Conservation (phyloP, 305 asterid genomes). For the Fraxinus nigra region DNA sequence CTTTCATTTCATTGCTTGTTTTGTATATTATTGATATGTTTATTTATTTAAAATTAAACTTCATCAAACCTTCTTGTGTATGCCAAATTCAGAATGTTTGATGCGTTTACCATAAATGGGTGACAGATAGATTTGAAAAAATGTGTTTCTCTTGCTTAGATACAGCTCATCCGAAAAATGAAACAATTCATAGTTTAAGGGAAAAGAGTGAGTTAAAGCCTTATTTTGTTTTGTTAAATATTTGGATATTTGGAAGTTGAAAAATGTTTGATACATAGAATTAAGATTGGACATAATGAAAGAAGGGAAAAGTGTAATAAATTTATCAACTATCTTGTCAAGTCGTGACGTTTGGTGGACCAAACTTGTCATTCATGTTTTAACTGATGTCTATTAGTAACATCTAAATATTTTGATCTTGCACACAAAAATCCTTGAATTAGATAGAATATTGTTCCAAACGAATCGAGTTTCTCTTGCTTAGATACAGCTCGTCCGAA, state of each 20-base stretch:
- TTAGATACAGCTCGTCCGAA: background rate
- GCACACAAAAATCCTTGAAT: background rate
- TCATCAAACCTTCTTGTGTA: too few relatives aligned
- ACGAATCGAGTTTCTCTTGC: background rate
- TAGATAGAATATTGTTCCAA: background rate
- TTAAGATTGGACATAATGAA: background rate
- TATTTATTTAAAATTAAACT: background rate
- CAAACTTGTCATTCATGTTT: background rate
- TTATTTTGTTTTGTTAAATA: background rate
- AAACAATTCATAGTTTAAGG: background rate
- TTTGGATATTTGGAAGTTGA: background rate
- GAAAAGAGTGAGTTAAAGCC: background rate
- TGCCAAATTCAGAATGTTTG: background rate
- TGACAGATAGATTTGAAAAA: background rate
- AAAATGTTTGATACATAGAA: background rate
- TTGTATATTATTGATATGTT: background rate
- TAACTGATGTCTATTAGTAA: background rate
- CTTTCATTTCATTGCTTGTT: background rate
- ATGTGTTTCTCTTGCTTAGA: background rate
- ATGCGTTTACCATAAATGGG: background rate
- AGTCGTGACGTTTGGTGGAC: background rate
- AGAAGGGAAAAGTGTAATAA: background rate
- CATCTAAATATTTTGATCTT: background rate
- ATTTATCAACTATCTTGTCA: background rate
- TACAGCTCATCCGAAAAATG: background rate